Evolutionary conservation across 2,329 filamentous ascomycete species (phyloP).

Genomic region (Cyphellophora attinorum): DNA sequence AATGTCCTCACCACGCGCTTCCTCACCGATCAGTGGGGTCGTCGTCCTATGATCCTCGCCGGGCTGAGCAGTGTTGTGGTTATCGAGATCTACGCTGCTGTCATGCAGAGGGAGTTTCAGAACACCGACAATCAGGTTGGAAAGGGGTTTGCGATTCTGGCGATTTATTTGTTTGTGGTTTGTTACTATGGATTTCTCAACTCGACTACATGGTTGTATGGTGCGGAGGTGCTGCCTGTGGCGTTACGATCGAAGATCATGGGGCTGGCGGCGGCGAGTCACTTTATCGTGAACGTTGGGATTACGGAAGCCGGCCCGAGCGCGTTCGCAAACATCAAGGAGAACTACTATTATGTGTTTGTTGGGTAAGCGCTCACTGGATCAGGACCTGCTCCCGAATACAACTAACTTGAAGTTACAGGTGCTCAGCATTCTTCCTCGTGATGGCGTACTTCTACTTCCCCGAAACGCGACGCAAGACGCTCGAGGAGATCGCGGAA

Average conservation of each 20-base stretch:
- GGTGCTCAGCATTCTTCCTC: slow-evolving; percentile 43
- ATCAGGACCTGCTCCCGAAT: too few species aligned
- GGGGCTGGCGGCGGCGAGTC: slow-evolving; percentile 73
- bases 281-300: slow-evolving; percentile 55
- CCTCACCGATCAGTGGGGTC: slow-evolving; percentile 49
- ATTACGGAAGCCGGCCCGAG: slow-evolving; percentile 46
- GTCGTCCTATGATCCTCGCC: slow-evolving; percentile 47
- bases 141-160: slow-evolving; percentile 51
- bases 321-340: slow-evolving; percentile 47
- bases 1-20: slow-evolving; percentile 44
- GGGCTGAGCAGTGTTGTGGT: slow-evolving; percentile 43
- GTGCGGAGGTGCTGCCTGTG: slow-evolving; percentile 73
- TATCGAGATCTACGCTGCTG: slow-evolving; percentile 50
- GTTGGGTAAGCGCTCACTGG: too few species aligned
- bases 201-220: slow-evolving; percentile 43
- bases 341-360: slow-evolving; percentile 55
- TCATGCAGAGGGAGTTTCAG: slow-evolving; percentile 50
- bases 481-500: slow-evolving; percentile 40
- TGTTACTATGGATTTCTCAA: slow-evolving; percentile 29
- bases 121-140: slow-evolving; percentile 45
- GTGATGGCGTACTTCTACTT: slow-evolving; percentile 46
- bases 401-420: too few species aligned
- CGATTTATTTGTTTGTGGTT: slow-evolving; percentile 50
- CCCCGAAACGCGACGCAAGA: slow-evolving; percentile 41
- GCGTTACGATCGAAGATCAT: slow-evolving; percentile 82